Conservation (phyloP, 2,329 filamentous ascomycete genomes). For the Mycosphaerella arachidis region DNA sequence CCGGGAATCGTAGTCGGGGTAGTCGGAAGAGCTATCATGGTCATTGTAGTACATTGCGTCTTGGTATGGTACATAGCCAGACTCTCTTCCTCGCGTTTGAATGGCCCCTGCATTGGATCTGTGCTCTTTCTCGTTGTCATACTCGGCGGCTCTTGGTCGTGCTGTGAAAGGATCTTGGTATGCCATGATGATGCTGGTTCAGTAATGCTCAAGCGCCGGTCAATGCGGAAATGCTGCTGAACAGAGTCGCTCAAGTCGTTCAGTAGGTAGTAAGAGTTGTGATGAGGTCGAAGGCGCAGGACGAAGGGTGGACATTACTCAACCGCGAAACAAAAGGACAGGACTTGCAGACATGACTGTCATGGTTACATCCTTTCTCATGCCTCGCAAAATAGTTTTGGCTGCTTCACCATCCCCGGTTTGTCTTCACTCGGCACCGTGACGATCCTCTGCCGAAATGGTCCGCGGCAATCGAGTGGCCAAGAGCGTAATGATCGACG, state of each 20-base stretch:
- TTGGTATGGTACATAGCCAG: slow-evolving; percentile 9
- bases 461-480: neutral
- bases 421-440: neutral
- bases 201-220: neutral
- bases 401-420: neutral
- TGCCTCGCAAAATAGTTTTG: neutral
- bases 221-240: neutral
- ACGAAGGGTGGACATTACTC: neutral
- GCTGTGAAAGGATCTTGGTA: neutral
- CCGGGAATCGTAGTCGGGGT: neutral
- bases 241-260: neutral
- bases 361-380: neutral
- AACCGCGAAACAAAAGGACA: neutral
- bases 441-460: neutral
- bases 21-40: neutral
- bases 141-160: neutral
- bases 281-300: neutral
- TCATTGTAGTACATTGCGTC: slow-evolving; percentile 9
- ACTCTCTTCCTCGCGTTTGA: neutral
- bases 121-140: neutral
- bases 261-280: neutral
- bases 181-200: neutral
- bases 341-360: too few relatives aligned
- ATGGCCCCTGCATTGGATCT: neutral
- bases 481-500: neutral